Conservation (phyloP, 192 early-diverging fungal genomes). For the Obelidium mucronatum region DNA sequence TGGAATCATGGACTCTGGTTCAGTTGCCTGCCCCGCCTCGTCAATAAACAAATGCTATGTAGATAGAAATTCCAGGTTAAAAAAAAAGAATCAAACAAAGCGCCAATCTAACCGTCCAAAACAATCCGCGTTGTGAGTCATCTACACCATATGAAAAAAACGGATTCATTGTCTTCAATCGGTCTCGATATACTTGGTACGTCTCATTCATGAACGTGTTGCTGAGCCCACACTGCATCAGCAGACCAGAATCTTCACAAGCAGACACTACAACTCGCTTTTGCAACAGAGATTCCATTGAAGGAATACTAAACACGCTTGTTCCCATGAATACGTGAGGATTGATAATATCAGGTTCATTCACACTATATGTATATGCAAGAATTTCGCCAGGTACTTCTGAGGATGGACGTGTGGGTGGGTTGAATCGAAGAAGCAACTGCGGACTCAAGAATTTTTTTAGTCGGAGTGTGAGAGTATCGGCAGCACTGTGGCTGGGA, state of each 20-base stretch:
- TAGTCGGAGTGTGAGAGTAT: slow-evolving; percentile 60
- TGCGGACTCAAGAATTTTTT: slow-evolving; percentile 42
- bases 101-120: slow-evolving; percentile 35
- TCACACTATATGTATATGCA: slow-evolving; percentile 58
- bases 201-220: slow-evolving; percentile 31
- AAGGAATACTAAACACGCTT: slow-evolving; percentile 51
- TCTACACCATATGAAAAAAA: slow-evolving; percentile 2
- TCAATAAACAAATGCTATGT: slow-evolving; percentile 63
- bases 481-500: slow-evolving; percentile 59
- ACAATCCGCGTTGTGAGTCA: neutral
- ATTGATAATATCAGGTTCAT: neutral
- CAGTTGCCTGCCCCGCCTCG: slow-evolving; percentile 65
- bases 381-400: slow-evolving; percentile 53
- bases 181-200: neutral
- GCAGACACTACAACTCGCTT: slow-evolving; percentile 62
- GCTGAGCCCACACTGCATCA: slow-evolving; percentile 52
- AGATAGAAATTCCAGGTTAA: neutral
- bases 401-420: slow-evolving; percentile 48
- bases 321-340: neutral
- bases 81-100: neutral
- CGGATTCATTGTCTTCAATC: neutral
- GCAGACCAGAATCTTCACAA: slow-evolving; percentile 53
- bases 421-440: slow-evolving; percentile 55
- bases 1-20: slow-evolving; percentile 59
- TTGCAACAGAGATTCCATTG: slow-evolving; percentile 41